Percentiles rank a stretch among this genome's conserved stretches.
These are phyloP conservation scores for Talaromyces islandicus DNA, from an alignment of 2,329 filamentous ascomycete genomes.

Conservation along the genomic window DNA sequence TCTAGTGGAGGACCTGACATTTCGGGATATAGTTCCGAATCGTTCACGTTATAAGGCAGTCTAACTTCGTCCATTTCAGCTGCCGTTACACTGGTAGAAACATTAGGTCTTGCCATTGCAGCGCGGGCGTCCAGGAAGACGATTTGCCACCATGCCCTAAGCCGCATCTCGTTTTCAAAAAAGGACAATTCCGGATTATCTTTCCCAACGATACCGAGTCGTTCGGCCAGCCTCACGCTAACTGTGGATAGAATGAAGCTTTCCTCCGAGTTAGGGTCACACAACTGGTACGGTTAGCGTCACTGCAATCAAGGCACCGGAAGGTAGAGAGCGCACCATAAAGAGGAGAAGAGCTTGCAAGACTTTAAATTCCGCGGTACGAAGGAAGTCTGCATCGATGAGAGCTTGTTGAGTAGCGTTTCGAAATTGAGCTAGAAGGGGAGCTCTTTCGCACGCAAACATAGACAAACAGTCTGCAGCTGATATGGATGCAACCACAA, in stretches of 20 bases:
- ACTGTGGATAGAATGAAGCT: conserved; percentile 13
- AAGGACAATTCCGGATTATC: conserved; percentile 23
- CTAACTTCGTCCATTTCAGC: neutral
- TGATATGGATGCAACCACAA: conserved; percentile 52
- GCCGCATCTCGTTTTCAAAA: conserved; percentile 28
- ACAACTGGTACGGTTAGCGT: neutral
- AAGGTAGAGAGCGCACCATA: neutral
- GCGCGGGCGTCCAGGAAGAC: conserved; percentile 7
- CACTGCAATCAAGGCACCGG: neutral
- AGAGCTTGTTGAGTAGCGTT: neutral
- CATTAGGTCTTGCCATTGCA: neutral
- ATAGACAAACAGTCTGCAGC: conserved; percentile 45
- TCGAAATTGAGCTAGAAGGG: conserved; percentile 29
- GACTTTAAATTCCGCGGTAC: neutral
- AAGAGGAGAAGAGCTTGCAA: conserved; percentile 4
- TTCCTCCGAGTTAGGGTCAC: neutral
- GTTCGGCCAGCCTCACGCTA: conserved; percentile 13
- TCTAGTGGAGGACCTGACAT: conserved; percentile 15
- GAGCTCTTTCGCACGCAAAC: conserved; percentile 27
- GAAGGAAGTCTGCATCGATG: neutral
- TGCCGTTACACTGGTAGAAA: neutral
- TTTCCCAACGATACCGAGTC: conserved; percentile 19
- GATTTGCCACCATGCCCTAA: conserved; percentile 26
- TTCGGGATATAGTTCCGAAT: conserved; percentile 15
- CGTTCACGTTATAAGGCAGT: conserved; percentile 15